phyloP scores from a whole-genome alignment of 2,329 filamentous ascomycete genomes.

The Fusarium sp. region DNA sequence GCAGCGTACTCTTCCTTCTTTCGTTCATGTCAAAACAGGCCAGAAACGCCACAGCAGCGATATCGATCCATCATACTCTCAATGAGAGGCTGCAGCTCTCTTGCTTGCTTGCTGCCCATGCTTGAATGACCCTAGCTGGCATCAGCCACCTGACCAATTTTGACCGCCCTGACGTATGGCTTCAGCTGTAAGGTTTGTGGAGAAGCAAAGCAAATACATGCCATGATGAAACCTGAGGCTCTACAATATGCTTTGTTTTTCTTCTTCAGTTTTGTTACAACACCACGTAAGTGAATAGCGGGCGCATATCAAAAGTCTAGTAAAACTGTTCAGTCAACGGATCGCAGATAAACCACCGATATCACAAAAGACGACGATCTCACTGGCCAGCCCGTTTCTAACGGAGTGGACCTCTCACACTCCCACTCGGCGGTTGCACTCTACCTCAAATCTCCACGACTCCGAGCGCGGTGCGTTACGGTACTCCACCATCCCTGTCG shows the following conservation, averaged over 20 bases:
- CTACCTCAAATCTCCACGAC: conserved; percentile 9
- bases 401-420: neutral
- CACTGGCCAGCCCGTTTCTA: neutral
- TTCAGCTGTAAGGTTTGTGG: neutral
- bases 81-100: neutral
- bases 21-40: neutral
- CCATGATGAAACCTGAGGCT: neutral
- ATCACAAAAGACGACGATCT: conserved; percentile 22
- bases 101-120: neutral
- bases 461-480: neutral
- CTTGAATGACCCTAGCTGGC: neutral
- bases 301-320: neutral
- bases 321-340: conserved; percentile 30
- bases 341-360: conserved; percentile 15
- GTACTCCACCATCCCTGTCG: conserved; percentile 4
- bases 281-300: neutral
- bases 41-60: conserved; percentile 11
- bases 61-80: conserved; percentile 2
- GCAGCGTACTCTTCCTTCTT: neutral
- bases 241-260: neutral
- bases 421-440: neutral
- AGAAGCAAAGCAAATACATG: neutral
- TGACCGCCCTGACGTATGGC: neutral
- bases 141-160: conserved; percentile 9
- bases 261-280: neutral